Evolutionary conservation across 345 rosid genomes (phyloP).

Genomic region (Ailanthus altissimus): DNA sequence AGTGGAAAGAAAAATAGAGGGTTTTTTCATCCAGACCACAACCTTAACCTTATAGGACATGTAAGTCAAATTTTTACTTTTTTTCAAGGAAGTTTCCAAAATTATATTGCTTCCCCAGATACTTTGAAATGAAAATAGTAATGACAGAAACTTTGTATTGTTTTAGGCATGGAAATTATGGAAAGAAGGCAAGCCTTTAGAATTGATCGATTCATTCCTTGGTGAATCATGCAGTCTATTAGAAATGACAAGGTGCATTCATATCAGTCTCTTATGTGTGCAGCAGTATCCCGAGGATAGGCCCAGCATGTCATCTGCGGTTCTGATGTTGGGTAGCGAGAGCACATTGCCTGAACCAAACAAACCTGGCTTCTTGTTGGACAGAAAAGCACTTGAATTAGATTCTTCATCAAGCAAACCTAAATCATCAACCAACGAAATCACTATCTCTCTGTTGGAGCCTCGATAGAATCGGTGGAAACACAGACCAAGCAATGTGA

Average conservation of each 20-base stretch:
- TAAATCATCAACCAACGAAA: conserved; percentile 26
- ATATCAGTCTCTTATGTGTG: conserved; percentile 25
- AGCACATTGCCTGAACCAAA: conserved; percentile 22
- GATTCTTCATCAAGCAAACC: conserved; percentile 32
- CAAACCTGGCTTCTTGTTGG: conserved; percentile 25
- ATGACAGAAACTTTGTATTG: neutral
- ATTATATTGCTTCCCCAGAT: too few relatives aligned
- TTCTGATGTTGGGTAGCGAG: conserved; percentile 23
- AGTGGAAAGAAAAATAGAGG: conserved; percentile 33
- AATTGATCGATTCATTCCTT: neutral
- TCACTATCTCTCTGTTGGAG: conserved; percentile 30
- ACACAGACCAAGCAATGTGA: too few relatives aligned
- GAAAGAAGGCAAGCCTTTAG: conserved; percentile 1
- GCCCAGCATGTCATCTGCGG: conserved; percentile 25
- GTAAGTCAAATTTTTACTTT: conserved; percentile 13
- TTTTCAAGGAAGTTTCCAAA: neutral
- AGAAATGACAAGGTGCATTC: conserved; percentile 24
- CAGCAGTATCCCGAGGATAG: conserved; percentile 17
- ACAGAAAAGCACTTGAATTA: conserved; percentile 18
- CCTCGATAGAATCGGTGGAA: conserved; percentile 4
- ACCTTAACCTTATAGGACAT: conserved; percentile 27
- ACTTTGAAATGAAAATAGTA: too few relatives aligned
- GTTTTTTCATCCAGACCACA: conserved; percentile 22
- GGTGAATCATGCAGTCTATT: conserved; percentile 1
- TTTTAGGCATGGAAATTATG: conserved; percentile 1